Evolutionary conservation across 352 stramenopile species (phyloP), one percentile per base, ranked within the genome.

Genomic region (Thalassiosira exigua): DNA sequence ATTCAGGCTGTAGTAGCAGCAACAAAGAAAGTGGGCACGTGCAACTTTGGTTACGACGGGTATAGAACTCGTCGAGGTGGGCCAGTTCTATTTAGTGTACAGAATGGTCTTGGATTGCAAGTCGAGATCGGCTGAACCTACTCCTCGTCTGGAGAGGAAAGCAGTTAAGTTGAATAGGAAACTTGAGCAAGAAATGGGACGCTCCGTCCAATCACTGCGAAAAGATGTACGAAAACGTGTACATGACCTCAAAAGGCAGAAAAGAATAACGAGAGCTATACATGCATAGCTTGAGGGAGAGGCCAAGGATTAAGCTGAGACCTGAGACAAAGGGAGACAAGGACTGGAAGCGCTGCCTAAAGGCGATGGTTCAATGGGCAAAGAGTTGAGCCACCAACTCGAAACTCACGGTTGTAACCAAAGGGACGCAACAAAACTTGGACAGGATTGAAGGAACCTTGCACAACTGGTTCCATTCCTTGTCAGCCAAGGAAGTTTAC

Each of bases 1-100:
- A 59, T 12, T 1, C 27, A 57, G 4, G 50, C 9, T n/a, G 32
- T 71, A 5, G 27, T 62, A 0, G 11, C 29, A 3, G 50, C 50
- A 1, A 33, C 50, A 11, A 66, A 66, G 26, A 11, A 22, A 36
- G 65, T 66, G 2, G 26, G 3, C 3, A 65, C 39, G 30, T 21
- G 42, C 17, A 66, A 75, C 19, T 75, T 51, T 32, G 66, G 58
- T 14, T 79, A 79, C 36, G 29, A 72, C 17, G 27, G 69, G 19
- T 79, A 58, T n/a, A n/a, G n/a, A n/a, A n/a, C n/a, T n/a, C n/a
- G n/a, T n/a, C n/a, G n/a, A n/a, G n/a, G n/a, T n/a, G n/a, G n/a
- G n/a, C n/a, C n/a, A n/a, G n/a, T n/a, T n/a, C n/a, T n/a, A n/a
- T n/a, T n/a, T n/a, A n/a, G n/a, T n/a, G n/a, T n/a, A n/a, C n/a